Evolutionary conservation across 2,329 filamentous ascomycete species (phyloP).

Genomic region (Fusarium armeniacum): DNA sequence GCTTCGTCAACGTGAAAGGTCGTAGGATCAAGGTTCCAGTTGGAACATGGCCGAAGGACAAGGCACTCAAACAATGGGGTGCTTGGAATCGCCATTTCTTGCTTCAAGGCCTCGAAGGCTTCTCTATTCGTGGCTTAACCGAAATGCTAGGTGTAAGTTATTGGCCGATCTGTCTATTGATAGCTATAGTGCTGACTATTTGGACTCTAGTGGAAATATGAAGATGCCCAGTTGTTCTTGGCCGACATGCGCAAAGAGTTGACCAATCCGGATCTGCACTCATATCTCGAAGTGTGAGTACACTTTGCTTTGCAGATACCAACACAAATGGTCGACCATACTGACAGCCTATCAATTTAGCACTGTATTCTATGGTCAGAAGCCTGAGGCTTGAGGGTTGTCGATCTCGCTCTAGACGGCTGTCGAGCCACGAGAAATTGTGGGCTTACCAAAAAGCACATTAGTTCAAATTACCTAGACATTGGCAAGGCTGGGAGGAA

Average conservation of each 20-base stretch:
- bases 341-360: neutral
- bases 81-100: conserved; percentile 37
- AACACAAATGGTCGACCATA: accelerated
- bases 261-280: conserved; percentile 5
- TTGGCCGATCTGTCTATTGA: accelerated
- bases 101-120: conserved; percentile 23
- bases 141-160: conserved; percentile 18
- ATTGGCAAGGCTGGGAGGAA: neutral
- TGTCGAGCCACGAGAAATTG: accelerated
- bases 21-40: conserved; percentile 24
- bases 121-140: conserved; percentile 31
- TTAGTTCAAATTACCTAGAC: accelerated
- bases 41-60: conserved; percentile 33
- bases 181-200: neutral
- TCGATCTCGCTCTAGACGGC: neutral
- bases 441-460: accelerated
- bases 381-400: neutral
- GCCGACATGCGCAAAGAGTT: conserved; percentile 28
- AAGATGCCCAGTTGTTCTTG: conserved; percentile 15
- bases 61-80: conserved; percentile 35
- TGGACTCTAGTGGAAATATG: conserved; percentile 17
- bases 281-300: conserved; percentile 9
- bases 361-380: conserved; percentile 9
- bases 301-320: accelerated
- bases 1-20: conserved; percentile 14